Conservation (phyloP, 2,329 filamentous ascomycete species). For the Hansfordia pulvinata region DNA sequence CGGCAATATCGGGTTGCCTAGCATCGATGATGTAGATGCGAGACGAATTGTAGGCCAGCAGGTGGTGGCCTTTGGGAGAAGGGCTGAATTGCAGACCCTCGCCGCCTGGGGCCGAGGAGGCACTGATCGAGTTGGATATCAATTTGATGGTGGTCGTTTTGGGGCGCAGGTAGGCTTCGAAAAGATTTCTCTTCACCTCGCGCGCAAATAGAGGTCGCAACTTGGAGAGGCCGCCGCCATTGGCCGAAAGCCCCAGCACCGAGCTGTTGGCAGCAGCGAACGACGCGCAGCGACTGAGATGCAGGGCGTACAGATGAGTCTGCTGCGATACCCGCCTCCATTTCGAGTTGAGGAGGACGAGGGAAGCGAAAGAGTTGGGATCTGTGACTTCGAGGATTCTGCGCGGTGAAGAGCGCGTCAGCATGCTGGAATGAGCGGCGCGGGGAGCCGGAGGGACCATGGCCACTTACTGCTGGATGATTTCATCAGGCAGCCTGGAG, state of each 20-base stretch:
- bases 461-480: constrained; percentile 49
- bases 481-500: constrained; percentile 49
- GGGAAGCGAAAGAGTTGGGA: constrained; percentile 52
- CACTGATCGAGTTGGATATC: constrained; percentile 73
- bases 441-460: constrained; percentile 3
- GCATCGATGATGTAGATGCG: constrained; percentile 69
- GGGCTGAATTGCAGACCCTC: constrained; percentile 78
- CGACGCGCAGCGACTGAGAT: constrained; percentile 47
- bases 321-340: constrained; percentile 53
- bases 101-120: constrained; percentile 67
- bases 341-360: constrained; percentile 50
- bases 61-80: constrained; percentile 59
- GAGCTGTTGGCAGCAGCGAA: constrained; percentile 35
- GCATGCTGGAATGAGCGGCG: not conserved
- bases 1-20: constrained; percentile 40
- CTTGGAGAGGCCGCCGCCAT: constrained; percentile 36
- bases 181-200: constrained; percentile 65
- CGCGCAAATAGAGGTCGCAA: constrained; percentile 54
- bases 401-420: constrained; percentile 7
- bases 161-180: constrained; percentile 62
- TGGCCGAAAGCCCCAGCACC: constrained; percentile 19
- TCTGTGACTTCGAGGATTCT: constrained; percentile 49
- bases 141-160: constrained; percentile 61
- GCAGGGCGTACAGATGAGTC: constrained; percentile 46
- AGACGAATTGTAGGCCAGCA: constrained; percentile 76